A percentile compares a stretch with the other conserved stretches of the same genome.
Conservation (phyloP, 1,139 yeast species). For the Lodderomyces orthopsilosis region DNA sequence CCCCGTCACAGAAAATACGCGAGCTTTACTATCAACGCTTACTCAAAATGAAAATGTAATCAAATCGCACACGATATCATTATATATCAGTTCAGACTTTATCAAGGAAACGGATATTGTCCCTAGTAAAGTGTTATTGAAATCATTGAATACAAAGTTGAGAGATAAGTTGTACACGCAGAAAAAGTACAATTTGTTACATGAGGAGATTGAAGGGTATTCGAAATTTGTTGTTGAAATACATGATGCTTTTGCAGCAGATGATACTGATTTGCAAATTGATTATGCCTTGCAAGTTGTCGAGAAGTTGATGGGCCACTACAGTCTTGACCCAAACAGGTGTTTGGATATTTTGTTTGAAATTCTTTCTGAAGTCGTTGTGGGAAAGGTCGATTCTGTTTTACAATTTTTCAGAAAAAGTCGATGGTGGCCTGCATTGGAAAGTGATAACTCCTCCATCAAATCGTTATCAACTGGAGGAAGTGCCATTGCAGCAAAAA, state of each 20-base stretch:
- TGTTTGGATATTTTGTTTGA: slow-evolving; percentile 63
- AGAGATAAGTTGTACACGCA: slow-evolving; percentile 65
- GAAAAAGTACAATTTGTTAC: slow-evolving; percentile 67
- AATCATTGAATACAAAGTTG: slow-evolving; percentile 43
- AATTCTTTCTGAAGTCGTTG: slow-evolving; percentile 44
- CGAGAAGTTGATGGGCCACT: slow-evolving; percentile 69
- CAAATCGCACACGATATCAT: slow-evolving; percentile 37
- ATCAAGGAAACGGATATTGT: slow-evolving; percentile 39
- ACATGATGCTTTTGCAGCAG: slow-evolving; percentile 39
- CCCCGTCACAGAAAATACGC: slow-evolving; percentile 30
- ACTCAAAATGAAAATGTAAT: slow-evolving; percentile 26
- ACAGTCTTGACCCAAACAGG: slow-evolving; percentile 71
- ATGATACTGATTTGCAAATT: slow-evolving; percentile 42
- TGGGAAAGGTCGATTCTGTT: slow-evolving; percentile 45
- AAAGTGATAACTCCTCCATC: slow-evolving; percentile 31
- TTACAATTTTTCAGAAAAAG: slow-evolving; percentile 49
- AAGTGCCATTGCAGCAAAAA: slow-evolving; percentile 54
- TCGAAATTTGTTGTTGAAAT: slow-evolving; percentile 61
- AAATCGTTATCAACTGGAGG: slow-evolving; percentile 59
- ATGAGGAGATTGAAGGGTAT: slow-evolving; percentile 82
- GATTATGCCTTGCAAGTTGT: slow-evolving; percentile 50
- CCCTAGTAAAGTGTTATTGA: slow-evolving; percentile 35
- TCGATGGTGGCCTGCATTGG: slow-evolving; percentile 62
- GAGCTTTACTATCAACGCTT: slow-evolving; percentile 23
- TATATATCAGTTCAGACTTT: slow-evolving; percentile 33